Percentiles rank a stretch among this genome's conserved stretches.
phyloP scores from a whole-genome alignment of 176 grass and related monocot genomes.

The Cocos nucifera region DNA sequence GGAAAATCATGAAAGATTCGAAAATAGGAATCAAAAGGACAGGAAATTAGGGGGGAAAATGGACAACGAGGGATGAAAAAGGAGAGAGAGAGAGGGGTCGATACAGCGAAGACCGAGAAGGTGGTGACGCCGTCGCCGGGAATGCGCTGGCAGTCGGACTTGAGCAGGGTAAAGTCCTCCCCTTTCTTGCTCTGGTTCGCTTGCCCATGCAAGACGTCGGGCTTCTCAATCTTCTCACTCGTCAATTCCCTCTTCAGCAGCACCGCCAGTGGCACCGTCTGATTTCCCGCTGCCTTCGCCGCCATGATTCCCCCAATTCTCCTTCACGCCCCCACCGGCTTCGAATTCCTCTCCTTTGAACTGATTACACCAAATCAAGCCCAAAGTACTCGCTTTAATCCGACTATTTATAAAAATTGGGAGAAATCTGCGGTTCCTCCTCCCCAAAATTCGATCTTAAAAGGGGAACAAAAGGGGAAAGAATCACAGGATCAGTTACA shows the following conservation, averaged over 20 bases:
- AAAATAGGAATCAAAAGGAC: not conserved
- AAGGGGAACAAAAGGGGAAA: no score
- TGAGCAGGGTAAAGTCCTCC: slow-evolving; percentile 84
- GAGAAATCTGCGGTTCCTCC: no score
- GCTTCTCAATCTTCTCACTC: slow-evolving; percentile 78
- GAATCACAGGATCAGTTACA: no score
- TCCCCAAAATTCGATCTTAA: no score
- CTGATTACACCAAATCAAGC: no score
- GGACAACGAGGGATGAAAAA: no score
- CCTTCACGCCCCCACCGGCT: not conserved
- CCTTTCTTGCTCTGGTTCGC: slow-evolving; percentile 77
- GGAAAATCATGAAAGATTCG: no score
- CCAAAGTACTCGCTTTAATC: not conserved
- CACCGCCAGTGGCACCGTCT: slow-evolving; percentile 62
- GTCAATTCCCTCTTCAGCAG: slow-evolving; percentile 85
- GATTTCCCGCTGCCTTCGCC: slow-evolving; percentile 10
- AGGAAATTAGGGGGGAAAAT: no score
- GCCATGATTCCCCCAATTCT: not conserved
- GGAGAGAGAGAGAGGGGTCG: not conserved
- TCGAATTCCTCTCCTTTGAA: no score
- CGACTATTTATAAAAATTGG: not conserved
- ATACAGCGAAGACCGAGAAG: slow-evolving; percentile 96
- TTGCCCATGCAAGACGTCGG: slow-evolving; percentile 71
- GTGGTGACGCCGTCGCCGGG: slow-evolving; percentile 61
- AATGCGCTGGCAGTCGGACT: slow-evolving; percentile 45